These are phyloP conservation scores for Zygotorulaspora florentina DNA, from an alignment of 805 yeast species.

Conservation along the genomic window DNA sequence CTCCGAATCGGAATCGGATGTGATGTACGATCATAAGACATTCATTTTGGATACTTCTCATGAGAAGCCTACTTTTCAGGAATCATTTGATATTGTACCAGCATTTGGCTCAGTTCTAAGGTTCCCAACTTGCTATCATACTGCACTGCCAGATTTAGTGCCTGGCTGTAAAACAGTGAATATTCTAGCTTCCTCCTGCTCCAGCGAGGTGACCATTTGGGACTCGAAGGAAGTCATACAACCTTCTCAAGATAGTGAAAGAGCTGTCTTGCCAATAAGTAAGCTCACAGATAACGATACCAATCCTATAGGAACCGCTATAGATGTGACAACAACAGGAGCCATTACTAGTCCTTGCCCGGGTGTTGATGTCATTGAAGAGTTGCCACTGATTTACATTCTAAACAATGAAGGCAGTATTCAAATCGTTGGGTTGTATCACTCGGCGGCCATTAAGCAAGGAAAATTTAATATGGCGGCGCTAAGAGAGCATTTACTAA, in stretches of 20 bases:
- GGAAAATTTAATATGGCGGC: slow-evolving; percentile 26
- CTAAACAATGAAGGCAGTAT: slow-evolving; percentile 61
- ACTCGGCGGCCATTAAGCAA: slow-evolving; percentile 46
- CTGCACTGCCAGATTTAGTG: slow-evolving; percentile 41
- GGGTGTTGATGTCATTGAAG: slow-evolving; percentile 52
- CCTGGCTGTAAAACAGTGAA: slow-evolving; percentile 32
- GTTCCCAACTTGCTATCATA: slow-evolving; percentile 43
- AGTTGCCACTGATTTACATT: slow-evolving; percentile 63
- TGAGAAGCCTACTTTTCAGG: slow-evolving; percentile 22
- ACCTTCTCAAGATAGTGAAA: slow-evolving; percentile 62
- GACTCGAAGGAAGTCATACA: slow-evolving; percentile 38
- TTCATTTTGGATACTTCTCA: slow-evolving; percentile 17
- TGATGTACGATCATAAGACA: slow-evolving; percentile 28
- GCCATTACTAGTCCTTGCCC: slow-evolving; percentile 50
- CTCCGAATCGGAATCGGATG: slow-evolving; percentile 20
- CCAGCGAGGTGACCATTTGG: slow-evolving; percentile 57
- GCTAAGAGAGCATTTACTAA: neutral
- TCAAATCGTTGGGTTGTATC: slow-evolving; percentile 61
- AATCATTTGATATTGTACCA: slow-evolving; percentile 44
- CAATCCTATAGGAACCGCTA: slow-evolving; percentile 62
- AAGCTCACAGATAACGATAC: slow-evolving; percentile 63
- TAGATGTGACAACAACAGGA: slow-evolving; percentile 51
- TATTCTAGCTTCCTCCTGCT: slow-evolving; percentile 55
- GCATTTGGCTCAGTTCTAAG: slow-evolving; percentile 51
- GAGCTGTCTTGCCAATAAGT: slow-evolving; percentile 71